Evolutionary conservation across 768 basidiomycete species (phyloP).

Genomic region (Dioszegia aurantiaca): DNA sequence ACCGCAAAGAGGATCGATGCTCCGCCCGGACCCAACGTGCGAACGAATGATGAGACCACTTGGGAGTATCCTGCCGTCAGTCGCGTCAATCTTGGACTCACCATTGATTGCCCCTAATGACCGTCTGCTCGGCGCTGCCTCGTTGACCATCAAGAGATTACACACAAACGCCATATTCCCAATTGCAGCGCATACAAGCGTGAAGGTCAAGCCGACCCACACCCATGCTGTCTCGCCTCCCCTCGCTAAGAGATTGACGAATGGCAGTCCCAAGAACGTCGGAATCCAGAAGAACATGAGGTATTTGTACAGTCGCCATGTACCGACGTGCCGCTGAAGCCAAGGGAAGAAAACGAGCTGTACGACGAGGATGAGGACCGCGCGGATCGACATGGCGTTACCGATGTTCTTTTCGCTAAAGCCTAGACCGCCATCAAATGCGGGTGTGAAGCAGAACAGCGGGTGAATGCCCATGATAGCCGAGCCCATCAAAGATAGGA

Average conservation of each 20-base stretch:
- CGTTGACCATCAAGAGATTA: constrained; percentile 41
- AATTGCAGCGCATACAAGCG: constrained; percentile 34
- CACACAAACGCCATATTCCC: constrained; percentile 20
- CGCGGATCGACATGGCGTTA: constrained; percentile 30
- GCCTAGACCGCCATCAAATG: constrained; percentile 32
- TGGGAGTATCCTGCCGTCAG: constrained; percentile 31
- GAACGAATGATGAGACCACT: constrained; percentile 32
- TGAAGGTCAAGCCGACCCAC: constrained; percentile 31
- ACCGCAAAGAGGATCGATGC: constrained; percentile 37
- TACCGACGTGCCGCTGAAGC: constrained; percentile 27
- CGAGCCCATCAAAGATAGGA: constrained; percentile 31
- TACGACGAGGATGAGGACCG: constrained; percentile 30
- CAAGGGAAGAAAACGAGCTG: constrained; percentile 38
- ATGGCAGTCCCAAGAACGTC: constrained; percentile 28
- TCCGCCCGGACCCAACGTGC: constrained; percentile 37
- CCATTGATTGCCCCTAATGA: constrained; percentile 40
- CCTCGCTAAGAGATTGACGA: constrained; percentile 31
- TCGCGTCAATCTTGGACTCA: constrained; percentile 13
- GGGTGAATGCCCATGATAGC: constrained; percentile 29
- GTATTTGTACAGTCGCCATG: constrained; percentile 27
- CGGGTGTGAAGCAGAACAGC: constrained; percentile 44
- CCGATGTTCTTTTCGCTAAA: constrained; percentile 35
- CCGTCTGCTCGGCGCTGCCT: constrained; percentile 32
- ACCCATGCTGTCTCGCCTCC: constrained; percentile 19
- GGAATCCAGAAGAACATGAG: constrained; percentile 35